phyloP scores from a whole-genome alignment of 2,329 filamentous ascomycete genomes.

The Phialophora macrospora region DNA sequence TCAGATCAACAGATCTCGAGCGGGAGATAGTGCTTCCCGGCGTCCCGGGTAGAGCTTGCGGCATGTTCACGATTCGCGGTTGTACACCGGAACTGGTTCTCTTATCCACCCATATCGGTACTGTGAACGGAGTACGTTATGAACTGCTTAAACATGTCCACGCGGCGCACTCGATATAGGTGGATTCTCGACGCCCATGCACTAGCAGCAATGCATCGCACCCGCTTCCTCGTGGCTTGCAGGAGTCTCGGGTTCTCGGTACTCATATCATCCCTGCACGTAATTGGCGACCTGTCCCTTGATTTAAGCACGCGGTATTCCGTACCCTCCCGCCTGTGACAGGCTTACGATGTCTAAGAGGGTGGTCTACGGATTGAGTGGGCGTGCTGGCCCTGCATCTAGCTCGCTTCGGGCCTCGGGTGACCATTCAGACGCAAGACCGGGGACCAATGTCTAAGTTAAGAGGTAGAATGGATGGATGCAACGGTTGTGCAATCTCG shows the following conservation, averaged over 20 bases:
- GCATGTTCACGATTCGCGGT: constrained; percentile 1
- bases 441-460: constrained; percentile 5
- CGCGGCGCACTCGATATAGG: neutral
- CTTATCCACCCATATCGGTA: neutral
- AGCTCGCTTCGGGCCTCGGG: constrained; percentile 20
- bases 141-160: neutral
- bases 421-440: constrained; percentile 6
- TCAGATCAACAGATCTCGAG: neutral
- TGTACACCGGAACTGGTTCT: neutral
- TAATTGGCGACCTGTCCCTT: neutral
- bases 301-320: neutral
- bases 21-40: neutral
- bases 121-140: neutral
- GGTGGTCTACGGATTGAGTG: no score
- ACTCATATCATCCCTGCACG: neutral
- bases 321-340: neutral
- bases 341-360: constrained; percentile 1
- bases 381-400: constrained; percentile 5
- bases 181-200: neutral
- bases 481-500: neutral
- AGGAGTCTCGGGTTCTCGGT: neutral
- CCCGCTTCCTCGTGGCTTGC: neutral
- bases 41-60: constrained; percentile 12
- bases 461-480: neutral
- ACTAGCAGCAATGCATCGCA: neutral